phyloP scores from a whole-genome alignment of 2,329 filamentous ascomycete species.

The Verticillium klebahnii region DNA sequence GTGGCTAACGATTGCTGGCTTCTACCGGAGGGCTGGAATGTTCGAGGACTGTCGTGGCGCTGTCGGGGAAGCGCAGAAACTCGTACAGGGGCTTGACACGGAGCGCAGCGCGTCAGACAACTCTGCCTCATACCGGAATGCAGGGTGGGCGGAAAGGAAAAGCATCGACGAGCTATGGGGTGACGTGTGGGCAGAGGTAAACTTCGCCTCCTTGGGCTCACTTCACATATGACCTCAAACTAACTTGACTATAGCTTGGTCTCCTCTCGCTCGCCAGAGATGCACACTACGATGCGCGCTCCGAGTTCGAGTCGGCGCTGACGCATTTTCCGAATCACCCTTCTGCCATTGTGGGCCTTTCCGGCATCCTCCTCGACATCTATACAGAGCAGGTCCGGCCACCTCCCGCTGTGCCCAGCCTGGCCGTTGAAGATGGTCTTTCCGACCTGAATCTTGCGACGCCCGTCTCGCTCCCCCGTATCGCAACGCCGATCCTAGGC shows the following conservation, averaged over 20 bases:
- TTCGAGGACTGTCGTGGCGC: conserved; percentile 77
- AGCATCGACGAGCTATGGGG: conserved; percentile 81
- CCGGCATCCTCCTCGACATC: conserved; percentile 80
- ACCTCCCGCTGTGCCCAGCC: conserved; percentile 44
- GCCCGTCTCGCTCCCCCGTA: neutral
- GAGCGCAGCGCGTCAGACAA: conserved; percentile 54
- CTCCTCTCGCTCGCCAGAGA: conserved; percentile 59
- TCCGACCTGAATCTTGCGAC: conserved; percentile 1
- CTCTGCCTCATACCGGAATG: conserved; percentile 55
- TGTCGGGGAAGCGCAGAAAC: conserved; percentile 73
- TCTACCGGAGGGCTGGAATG: conserved; percentile 80
- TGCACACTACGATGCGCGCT: conserved; percentile 63
- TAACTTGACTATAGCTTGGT: conserved; percentile 52
- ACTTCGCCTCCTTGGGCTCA: conserved; percentile 6
- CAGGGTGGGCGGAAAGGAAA: conserved; percentile 75
- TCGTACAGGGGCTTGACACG: conserved; percentile 68
- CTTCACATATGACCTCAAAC: conserved; percentile 10
- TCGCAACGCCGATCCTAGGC: conserved; percentile 4
- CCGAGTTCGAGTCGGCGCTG: conserved; percentile 77
- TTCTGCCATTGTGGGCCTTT: conserved; percentile 73
- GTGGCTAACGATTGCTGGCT: conserved; percentile 84
- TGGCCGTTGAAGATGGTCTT: conserved; percentile 28
- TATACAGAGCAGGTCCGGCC: conserved; percentile 67
- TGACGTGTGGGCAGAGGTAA: conserved; percentile 77
- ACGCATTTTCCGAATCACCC: conserved; percentile 76